Evolutionary conservation across 78 protist species (phyloP).

Genomic region (Dictyostelium brefeldianum): DNA sequence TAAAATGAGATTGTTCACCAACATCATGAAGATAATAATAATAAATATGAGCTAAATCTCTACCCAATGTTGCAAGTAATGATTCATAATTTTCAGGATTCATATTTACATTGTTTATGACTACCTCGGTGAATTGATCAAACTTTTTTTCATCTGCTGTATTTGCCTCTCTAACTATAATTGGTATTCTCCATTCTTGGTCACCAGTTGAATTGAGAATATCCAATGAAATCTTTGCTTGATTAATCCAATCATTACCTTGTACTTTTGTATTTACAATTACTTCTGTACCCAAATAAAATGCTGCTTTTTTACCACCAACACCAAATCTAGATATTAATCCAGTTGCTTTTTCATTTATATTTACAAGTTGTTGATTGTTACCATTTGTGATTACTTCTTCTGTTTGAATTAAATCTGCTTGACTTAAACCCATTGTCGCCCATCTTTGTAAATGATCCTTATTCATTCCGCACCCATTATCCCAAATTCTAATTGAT

Average conservation of each 20-base stretch:
- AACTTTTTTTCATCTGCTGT: not conserved
- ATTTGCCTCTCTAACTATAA: constrained; percentile 38
- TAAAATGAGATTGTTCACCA: not conserved
- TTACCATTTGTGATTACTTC: not conserved
- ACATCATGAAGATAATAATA: constrained; percentile 65
- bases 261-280: constrained; percentile 42
- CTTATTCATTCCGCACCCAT: constrained; percentile 80
- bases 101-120: constrained; percentile 18
- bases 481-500: constrained; percentile 72
- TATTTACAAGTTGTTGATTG: not conserved
- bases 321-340: constrained; percentile 82
- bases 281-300: constrained; percentile 70
- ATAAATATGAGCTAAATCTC: constrained; percentile 70
- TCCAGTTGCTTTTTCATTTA: constrained; percentile 33
- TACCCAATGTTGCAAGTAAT: not conserved
- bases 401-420: constrained; percentile 15
- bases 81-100: not conserved
- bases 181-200: constrained; percentile 80
- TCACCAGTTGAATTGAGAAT: constrained; percentile 56
- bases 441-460: constrained; percentile 81
- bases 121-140: constrained; percentile 62
- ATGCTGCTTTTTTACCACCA: constrained; percentile 84
- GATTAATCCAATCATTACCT: constrained; percentile 32
- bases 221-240: constrained; percentile 62
- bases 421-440: constrained; percentile 82